phyloP scores from a whole-genome alignment of 208 protist genomes.

The Acanthamoeba pearcei region DNA sequence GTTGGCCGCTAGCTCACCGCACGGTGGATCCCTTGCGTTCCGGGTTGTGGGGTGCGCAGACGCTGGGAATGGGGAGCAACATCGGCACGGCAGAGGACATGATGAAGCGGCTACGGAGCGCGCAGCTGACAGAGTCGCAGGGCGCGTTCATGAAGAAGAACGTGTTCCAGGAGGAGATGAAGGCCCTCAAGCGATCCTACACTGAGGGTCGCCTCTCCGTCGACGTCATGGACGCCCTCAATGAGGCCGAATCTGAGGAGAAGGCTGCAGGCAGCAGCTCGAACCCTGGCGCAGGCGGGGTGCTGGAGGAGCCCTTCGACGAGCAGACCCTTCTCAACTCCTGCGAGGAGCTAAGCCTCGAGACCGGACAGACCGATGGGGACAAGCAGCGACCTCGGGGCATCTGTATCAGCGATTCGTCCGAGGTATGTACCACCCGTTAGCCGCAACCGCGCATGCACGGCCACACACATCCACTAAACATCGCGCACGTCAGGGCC shows the following conservation, averaged over 20 bases:
- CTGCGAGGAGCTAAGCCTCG: not conserved
- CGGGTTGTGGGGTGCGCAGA: not conserved
- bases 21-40: not conserved
- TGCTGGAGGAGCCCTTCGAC: not conserved
- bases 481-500: not conserved
- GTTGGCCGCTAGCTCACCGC: too few relatives aligned
- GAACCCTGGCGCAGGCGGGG: not conserved
- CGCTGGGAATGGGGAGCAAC: slow-evolving; percentile 22
- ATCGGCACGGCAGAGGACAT: not conserved
- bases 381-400: too few relatives aligned
- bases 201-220: slow-evolving; percentile 3
- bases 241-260: not conserved
- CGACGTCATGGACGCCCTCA: not conserved
- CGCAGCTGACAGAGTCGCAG: slow-evolving; percentile 52
- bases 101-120: not conserved
- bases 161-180: slow-evolving; percentile 70
- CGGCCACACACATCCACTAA: not conserved
- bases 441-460: not conserved
- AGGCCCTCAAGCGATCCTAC: slow-evolving; percentile 42
- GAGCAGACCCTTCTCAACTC: not conserved
- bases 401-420: too few relatives aligned
- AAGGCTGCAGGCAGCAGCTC: not conserved
- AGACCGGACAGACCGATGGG: too few relatives aligned
- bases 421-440: too few relatives aligned
- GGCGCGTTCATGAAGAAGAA: slow-evolving; percentile 63